Evolutionary conservation across 2,329 filamentous ascomycete species (phyloP), one percentile per base, ranked within the genome.

Genomic region (Cytospora paraplurivora): DNA sequence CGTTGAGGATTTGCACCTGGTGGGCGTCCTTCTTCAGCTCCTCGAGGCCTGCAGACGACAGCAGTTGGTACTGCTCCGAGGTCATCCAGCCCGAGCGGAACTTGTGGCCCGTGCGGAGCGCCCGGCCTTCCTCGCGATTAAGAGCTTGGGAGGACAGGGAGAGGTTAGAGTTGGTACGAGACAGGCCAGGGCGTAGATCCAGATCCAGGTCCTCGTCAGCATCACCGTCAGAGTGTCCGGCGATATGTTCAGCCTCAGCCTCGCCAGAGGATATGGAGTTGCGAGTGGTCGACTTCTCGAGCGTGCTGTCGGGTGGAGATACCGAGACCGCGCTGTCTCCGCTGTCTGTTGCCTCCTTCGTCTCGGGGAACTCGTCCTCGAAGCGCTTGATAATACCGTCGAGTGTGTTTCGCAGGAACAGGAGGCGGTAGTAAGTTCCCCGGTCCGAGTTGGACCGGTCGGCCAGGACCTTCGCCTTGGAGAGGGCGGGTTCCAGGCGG

Each of bases 311-410:
- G 1, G 71, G 68, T 7, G 67, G 55, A n/a, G 69, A 68, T n/a
- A 70, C 63, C 1, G 72, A 73, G 5, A 71, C 66, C 21, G 71
- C 71, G 41, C 72, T 71, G 56, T 74, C 72, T 11, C 71, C 71
- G 38, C 72, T 71, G 56, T 74, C 72, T 11, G 67, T 68, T 15
- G 70, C 70, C 62, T 79, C 80, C 41, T 92, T 87, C 0, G 91
- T 96, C 72, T 98, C 94, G 0, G 95, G 95, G 71, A 93, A 98
- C 75, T 98, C 94, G 73, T 96, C 91, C 75, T 98, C 95, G 73
- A 98, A 99, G 34, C 95, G 90, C 73, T 92, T 88, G 72, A 98
- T 98, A 78, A 98, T 97, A 68, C 90, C 89, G 71, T 93, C 85
- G 11, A 99, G 82, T 0, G 95, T 98, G 66, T 90, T 82, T 71